Conservation (phyloP, 306 rosid species). For the Dryas octopetala region DNA sequence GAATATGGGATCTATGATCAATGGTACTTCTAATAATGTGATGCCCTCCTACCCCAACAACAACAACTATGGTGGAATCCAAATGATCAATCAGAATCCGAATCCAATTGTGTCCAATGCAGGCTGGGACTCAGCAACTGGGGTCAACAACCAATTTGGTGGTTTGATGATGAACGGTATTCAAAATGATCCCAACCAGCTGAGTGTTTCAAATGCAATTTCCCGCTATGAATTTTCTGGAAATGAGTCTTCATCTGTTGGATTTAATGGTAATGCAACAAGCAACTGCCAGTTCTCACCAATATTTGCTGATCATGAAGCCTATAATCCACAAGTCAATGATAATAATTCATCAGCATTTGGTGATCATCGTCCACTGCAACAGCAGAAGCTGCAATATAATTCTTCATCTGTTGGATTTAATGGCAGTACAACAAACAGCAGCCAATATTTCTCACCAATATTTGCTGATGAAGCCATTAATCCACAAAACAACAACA, state of each 20-base stretch:
- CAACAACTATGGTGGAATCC: neutral
- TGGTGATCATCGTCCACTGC: no score
- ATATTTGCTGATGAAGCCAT: no score
- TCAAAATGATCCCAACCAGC: neutral
- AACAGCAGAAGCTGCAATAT: neutral
- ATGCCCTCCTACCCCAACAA: neutral
- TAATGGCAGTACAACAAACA: no score
- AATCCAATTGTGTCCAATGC: neutral
- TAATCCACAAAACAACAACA: no score
- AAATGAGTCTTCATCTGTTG: neutral
- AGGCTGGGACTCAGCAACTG: neutral
- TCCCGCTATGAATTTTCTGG: neutral
- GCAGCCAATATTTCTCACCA: no score
- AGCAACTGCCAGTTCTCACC: conserved; percentile 1
- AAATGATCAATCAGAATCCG: neutral
- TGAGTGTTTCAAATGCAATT: no score
- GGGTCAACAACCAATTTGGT: neutral
- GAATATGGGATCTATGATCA: neutral
- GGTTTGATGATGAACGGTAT: neutral
- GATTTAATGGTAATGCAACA: neutral
- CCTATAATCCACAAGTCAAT: neutral
- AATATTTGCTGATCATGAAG: neutral
- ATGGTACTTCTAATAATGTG: neutral
- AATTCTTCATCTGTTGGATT: no score
- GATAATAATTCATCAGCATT: neutral